Evolutionary conservation across 495 filamentous ascomycete genomes (phyloP), one percentile per base, ranked within the genome.

Genomic region (Cryomyces minteri): DNA sequence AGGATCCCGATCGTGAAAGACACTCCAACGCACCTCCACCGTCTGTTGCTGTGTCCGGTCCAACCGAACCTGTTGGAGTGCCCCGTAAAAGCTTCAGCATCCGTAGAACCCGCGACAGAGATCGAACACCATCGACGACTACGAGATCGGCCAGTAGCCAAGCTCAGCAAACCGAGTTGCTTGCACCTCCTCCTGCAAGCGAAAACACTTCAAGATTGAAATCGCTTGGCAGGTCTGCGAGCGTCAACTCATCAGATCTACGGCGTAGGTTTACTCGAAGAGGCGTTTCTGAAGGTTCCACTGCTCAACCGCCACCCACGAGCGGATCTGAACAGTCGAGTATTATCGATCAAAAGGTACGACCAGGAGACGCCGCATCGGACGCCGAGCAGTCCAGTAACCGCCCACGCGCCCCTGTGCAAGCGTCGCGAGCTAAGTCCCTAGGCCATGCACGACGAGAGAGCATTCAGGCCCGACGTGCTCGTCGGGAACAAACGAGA

Each of bases 391-490:
- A 51, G 36, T 55, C 59, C 30, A 41, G 28, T 4, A 48, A 65
- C 14, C 71, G 62, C 52, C 56, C 68, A 32, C 73, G 68, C 14
- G 59, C 64, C 25, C 18, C 18, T 25, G 18, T 25, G 18, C 67
- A 76, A 14, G 68, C 84, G 29, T 72, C 79, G 56, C 76, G 90
- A 43, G 79, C 88, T 25, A 92, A 90, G 61, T 92, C 87, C 4
- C 68, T 96, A 33, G 87, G 92, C 4, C 90, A 96, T 60, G 84
- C 82, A 42, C 71, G 88, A 41, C 69, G 84, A 44, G 87, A 93
- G 60, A 90, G 85, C 55, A 90, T 94, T 41, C 86, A 93, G 62
- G 84, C 81, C 33, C 72, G 85, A 46, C 72, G 86, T 49, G 66
- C 77, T 47, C 66, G 77, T 11, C 74, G 80, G 39, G 76, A 82